Percentiles rank a stretch among this genome's conserved stretches.
Evolutionary conservation across 2,329 filamentous ascomycete species (phyloP).

Genomic region (Elsinoe perseae): DNA sequence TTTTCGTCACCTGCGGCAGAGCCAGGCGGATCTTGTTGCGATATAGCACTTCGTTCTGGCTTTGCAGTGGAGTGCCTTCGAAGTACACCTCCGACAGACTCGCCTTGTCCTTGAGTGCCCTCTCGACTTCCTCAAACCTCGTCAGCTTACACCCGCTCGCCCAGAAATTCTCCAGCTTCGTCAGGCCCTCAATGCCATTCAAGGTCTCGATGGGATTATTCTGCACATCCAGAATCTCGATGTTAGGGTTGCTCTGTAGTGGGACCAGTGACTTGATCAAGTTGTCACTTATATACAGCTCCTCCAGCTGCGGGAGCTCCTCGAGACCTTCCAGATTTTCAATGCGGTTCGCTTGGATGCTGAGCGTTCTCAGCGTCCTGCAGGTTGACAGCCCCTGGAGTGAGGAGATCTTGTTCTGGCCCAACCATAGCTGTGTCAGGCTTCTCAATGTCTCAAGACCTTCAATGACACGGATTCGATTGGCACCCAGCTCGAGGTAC

Average conservation of each 20-base stretch:
- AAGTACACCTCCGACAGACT: conserved; percentile 87
- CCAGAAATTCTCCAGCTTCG: conserved; percentile 82
- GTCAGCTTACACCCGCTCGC: conserved; percentile 77
- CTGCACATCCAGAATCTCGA: conserved; percentile 79
- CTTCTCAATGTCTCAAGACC: conserved; percentile 70
- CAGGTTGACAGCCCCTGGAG: conserved; percentile 69
- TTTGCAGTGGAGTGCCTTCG: conserved; percentile 86
- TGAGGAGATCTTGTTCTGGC: conserved; percentile 91
- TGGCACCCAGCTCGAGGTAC: conserved; percentile 85
- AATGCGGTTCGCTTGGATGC: conserved; percentile 92
- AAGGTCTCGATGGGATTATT: conserved; percentile 77
- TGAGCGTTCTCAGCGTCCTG: conserved; percentile 74
- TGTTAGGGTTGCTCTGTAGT: conserved; percentile 45
- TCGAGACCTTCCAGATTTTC: conserved; percentile 67
- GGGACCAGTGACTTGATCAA: conserved; percentile 70
- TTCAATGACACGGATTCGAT: conserved; percentile 80
- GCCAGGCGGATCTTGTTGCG: conserved; percentile 87
- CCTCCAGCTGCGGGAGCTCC: conserved; percentile 69
- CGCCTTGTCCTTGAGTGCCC: conserved; percentile 68
- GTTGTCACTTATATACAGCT: conserved; percentile 95
- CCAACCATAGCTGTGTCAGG: conserved; percentile 86
- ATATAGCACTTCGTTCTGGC: conserved; percentile 71
- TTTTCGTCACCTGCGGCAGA: conserved; percentile 80
- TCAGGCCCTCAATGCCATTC: conserved; percentile 59
- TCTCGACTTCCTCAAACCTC: conserved; percentile 77